Evolutionary conservation across 2,329 filamentous ascomycete genomes (phyloP), one percentile per base, ranked within the genome.

Genomic region (Epicoccum sorghinum): DNA sequence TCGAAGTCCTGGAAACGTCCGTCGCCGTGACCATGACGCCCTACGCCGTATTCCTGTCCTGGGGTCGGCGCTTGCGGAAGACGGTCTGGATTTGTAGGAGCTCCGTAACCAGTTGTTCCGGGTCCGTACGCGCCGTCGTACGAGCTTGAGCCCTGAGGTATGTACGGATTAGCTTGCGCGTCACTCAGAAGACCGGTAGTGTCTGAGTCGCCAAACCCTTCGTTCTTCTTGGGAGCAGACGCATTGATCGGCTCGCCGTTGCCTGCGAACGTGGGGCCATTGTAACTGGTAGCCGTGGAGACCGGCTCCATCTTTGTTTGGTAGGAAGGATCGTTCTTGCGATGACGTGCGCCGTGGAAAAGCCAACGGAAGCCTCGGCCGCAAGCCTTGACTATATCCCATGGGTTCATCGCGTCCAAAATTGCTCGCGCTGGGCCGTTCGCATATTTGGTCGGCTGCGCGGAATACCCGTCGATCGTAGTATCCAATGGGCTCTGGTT

Each of bases 331-430:
- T 81, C 79, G 6, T 70, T 54, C 50, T 75, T 68, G 32, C 89
- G 83, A 57, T 79, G 75, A 70, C 85, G 88, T 48, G 85, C 82
- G 37, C 91, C 91, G 13, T 91, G 85, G 59, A 93, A 88, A 18
- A 96, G 78, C 92, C 91, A 96, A 63, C 89, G 84, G 64, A 91
- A 83, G 22, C 89, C 89, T 45, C 91, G 84, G 7, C 88, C 89
- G 57, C 89, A 86, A 0, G 89, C 89, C 75, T 93, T 96, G 67
- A 91, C 76, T 37, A 96, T 83, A 71, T 96, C 91, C 87, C 90
- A 91, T 0, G 89, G 82, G 66, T 95, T 95, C 70, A 92, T 81
- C 1, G 90, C 87, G 65, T 93, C 88, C 1, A 80, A 71, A 6
- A 93, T 72, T 4, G 90, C 91, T 58, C 81, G 80, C 36, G 87